Base-by-base conservation (phyloP, 2,329 filamentous ascomycete genomes). In the Sphaerostilbella broomeana region DNA sequence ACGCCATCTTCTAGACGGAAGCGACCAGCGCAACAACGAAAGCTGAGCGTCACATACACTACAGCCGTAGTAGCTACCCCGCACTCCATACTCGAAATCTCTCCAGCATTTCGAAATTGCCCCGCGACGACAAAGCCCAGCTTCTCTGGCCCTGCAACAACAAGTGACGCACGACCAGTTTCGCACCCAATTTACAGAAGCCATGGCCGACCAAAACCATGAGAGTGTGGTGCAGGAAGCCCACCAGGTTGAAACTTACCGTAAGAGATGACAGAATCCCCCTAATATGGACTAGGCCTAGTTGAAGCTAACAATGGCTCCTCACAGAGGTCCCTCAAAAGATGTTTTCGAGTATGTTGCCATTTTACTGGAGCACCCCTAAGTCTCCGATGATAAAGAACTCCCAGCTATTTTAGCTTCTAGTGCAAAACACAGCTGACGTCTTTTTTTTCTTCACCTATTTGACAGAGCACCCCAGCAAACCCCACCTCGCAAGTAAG, bases 191-290 rank as follows among this genome's bases (percentile, higher is more conserved):
- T 39, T 26, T 19, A 41, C 45, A 49, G 42, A 52, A 54, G 50
- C 46, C 45, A 75, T 76, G 72, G 65, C 65, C 55, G 64, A 56
- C 47, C 50, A 61, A 47, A 51, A 51, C 38, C 55, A 73, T 69
- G 60, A 57, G 53, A 51, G 75, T 73, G 33, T 80, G 54, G 83
- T 88, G 54, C 71, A 73, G 46, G 84, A 88, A 70, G 82, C 84
- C 56, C 83, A 87, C 63, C 66, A 80, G 57, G 82, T 87, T 52
- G 80, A 86, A 63, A 88, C 83, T 15, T 86, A 69, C 57, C 75
- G 77, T 81, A 65, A 72, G 77, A 38, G n/a, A n/a, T n/a, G n/a
- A n/a, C n/a, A n/a, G n/a, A n/a, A n/a, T n/a, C n/a, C n/a, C n/a
- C n/a, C n/a, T n/a, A n/a, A n/a, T n/a, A n/a, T n/a, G n/a, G n/a